phyloP scores from a whole-genome alignment of 306 rosid genomes.

The Begonia fuchsioides region DNA sequence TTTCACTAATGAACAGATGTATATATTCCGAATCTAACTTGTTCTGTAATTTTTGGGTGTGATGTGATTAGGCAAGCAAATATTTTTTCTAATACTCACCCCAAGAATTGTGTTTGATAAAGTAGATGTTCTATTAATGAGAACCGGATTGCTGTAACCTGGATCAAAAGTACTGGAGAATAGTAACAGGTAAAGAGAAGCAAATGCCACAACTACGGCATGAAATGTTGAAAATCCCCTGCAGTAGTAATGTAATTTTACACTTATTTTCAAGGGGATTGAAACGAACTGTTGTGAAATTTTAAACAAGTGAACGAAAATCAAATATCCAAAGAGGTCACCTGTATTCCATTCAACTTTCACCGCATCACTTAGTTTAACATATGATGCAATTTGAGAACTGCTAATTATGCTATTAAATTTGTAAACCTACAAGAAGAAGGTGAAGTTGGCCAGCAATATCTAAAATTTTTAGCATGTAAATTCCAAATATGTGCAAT shows the following conservation, averaged over 20 bases:
- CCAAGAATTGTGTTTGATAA: slow-evolving; percentile 62
- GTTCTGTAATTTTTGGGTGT: not conserved
- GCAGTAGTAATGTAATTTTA: slow-evolving; percentile 10
- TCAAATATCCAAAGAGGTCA: slow-evolving; percentile 22
- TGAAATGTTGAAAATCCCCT: slow-evolving; percentile 93
- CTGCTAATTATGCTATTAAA: slow-evolving; percentile 44
- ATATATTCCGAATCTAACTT: not conserved
- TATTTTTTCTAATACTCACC: slow-evolving; percentile 33
- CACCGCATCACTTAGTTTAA: slow-evolving; percentile 29
- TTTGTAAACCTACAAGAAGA: slow-evolving; percentile 53
- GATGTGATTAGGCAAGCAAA: too few relatives aligned
- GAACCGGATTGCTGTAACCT: slow-evolving; percentile 26
- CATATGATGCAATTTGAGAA: slow-evolving; percentile 29
- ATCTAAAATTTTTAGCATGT: not conserved
- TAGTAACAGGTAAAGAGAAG: slow-evolving; percentile 48
- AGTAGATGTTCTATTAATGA: slow-evolving; percentile 49
- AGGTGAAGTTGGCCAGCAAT: not conserved
- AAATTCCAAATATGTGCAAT: not conserved
- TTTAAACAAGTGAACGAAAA: slow-evolving; percentile 3
- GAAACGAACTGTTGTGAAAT: slow-evolving; percentile 8
- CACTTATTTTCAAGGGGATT: not conserved
- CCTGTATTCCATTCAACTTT: slow-evolving; percentile 91
- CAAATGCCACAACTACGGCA: slow-evolving; percentile 55
- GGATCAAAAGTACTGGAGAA: slow-evolving; percentile 46
- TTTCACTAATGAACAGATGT: not conserved